Evolutionary conservation across 257 asterid genomes (phyloP), one percentile per base, ranked within the genome.

Genomic region (Ophiorrhiza pumila): DNA sequence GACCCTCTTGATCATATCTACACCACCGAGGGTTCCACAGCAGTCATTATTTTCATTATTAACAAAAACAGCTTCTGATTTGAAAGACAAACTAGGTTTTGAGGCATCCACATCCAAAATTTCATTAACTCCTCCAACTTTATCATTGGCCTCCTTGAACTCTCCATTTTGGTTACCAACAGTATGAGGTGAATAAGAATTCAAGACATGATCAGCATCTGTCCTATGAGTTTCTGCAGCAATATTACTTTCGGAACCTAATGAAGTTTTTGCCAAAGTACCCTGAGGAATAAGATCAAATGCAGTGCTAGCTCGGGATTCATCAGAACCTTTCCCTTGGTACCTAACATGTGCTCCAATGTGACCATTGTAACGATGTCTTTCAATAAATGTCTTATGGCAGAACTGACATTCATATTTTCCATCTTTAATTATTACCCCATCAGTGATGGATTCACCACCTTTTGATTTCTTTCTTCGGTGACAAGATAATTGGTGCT

Each of bases 321-420:
- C 88, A 62, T 75, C 88, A 71, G 80, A 74, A 80, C 61, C 46
- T 82, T 82, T 87, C 59, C 68, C 82, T 58, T 85, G 93, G 77
- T 76, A 74, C 78, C 84, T 87, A 71, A 86, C 90, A 73, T 87
- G 96, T 74, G 87, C 77, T 53, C 91, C 92, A 74, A 87, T 73
- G 80, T 91, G 97, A 74, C 92, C 96, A 76, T 86, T 87, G 80
- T 83, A 89, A 66, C 88, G 84, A 79, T 77, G 88, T 75, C 85
- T 84, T 80, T 86, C 95, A 23, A 63, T 69, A 69, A 87, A 87
- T 65, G 83, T 79, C 87, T 87, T 89, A 18, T 85, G 88, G 82
- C 96, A 87, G 85, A 91, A 83, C 77, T 87, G 87, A 71, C 96
- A 86, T 69, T 83, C 96, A 57, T 71, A 89, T 68, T 83, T 87